phyloP scores from a whole-genome alignment of 495 filamentous ascomycete species.

The Lindgomyces ingoldianus region DNA sequence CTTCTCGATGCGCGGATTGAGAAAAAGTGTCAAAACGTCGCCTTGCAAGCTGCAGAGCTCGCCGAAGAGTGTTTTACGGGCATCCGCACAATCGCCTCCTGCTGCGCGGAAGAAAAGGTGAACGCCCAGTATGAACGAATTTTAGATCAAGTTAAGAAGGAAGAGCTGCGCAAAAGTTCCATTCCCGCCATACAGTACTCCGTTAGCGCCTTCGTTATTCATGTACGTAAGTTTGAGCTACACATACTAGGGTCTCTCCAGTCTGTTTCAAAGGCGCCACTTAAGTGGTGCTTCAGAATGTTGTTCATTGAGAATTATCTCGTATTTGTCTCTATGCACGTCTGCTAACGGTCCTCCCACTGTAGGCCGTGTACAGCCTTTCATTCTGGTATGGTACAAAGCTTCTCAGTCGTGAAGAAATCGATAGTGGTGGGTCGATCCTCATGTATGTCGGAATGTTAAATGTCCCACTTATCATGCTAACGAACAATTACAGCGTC shows the following conservation, averaged over 20 bases:
- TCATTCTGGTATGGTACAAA: slow-evolving; percentile 8
- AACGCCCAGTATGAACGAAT: slow-evolving; percentile 77
- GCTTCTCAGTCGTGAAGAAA: neutral
- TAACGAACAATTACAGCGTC: neutral
- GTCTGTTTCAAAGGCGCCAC: too few species aligned
- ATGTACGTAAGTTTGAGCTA: neutral
- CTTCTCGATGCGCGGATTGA: slow-evolving; percentile 59
- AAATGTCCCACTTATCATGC: neutral
- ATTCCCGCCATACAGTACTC: neutral
- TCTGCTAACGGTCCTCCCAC: too few species aligned
- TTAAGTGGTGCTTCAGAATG: too few species aligned
- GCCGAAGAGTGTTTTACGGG: slow-evolving; percentile 51
- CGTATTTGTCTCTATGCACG: too few species aligned
- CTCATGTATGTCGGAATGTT: neutral
- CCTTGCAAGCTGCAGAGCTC: slow-evolving; percentile 79
- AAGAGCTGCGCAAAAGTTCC: neutral
- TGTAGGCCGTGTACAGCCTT: too few species aligned
- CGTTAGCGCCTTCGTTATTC: neutral
- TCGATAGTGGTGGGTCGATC: neutral
- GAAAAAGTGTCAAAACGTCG: slow-evolving; percentile 73
- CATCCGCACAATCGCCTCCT: slow-evolving; percentile 84
- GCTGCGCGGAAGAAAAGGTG: slow-evolving; percentile 83
- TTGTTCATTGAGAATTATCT: too few species aligned
- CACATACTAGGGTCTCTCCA: too few species aligned
- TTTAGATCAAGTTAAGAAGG: slow-evolving; percentile 45